Percentiles rank a stretch among this genome's conserved stretches.
Conservation (phyloP, 2,329 filamentous ascomycete genomes). For the Trichoderma breve region DNA sequence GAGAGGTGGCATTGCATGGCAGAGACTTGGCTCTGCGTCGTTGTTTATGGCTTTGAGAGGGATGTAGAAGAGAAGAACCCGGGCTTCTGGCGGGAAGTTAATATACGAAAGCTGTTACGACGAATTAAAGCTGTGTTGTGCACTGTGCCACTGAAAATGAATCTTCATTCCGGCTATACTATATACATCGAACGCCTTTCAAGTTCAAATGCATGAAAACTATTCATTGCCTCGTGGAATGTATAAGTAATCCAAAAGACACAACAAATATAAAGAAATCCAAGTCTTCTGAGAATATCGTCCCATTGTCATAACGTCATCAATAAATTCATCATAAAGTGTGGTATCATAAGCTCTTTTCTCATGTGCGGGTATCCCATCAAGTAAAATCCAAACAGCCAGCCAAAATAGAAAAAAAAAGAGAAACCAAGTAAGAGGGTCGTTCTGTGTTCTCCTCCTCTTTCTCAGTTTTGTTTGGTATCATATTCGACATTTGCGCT, state of each 20-base stretch:
- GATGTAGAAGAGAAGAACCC: not conserved
- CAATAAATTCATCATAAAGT: not conserved
- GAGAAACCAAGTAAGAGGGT: not conserved
- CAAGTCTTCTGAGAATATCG: not conserved
- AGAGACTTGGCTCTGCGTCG: not conserved
- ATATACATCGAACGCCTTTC: not conserved
- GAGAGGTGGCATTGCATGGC: not conserved
- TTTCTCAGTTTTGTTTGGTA: not conserved
- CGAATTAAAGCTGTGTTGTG: not conserved
- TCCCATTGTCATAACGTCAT: not conserved
- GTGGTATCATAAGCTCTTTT: slow-evolving; percentile 1
- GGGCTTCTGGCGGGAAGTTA: not conserved
- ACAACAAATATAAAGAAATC: not conserved
- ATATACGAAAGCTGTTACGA: not conserved
- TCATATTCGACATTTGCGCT: not conserved
- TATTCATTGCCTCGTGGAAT: not conserved
- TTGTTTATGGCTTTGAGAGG: not conserved
- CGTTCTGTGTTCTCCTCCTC: not conserved
- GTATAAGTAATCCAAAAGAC: not conserved
- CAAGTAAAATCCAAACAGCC: not conserved
- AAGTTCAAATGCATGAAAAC: not conserved
- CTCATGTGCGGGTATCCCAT: not conserved
- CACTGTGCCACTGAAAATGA: not conserved
- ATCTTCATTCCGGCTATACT: not conserved
- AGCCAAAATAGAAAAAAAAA: not conserved